Percentiles rank a stretch among this genome's conserved stretches.
Evolutionary conservation across 495 filamentous ascomycete species (phyloP).

Genomic region (Podospora didyma): DNA sequence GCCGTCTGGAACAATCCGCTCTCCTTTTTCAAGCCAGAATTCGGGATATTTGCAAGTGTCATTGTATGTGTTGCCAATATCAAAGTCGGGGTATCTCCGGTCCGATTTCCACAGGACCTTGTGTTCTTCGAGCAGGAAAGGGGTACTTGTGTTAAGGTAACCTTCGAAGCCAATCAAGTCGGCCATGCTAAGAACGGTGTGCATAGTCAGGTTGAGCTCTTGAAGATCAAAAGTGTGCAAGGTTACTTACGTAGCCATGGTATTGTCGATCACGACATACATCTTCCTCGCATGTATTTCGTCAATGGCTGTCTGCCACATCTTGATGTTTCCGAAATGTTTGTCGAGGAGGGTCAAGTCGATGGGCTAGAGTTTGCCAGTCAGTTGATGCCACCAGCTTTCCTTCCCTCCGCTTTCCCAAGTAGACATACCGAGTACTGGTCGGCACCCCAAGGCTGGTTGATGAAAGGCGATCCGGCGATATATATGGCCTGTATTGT

Average conservation of each 20-base stretch:
- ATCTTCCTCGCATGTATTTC: conserved; percentile 64
- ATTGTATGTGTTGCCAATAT: conserved; percentile 55
- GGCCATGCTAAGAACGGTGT: conserved; percentile 46
- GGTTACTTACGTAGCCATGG: conserved; percentile 52
- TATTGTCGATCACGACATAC: conserved; percentile 72
- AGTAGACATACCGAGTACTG: conserved; percentile 45
- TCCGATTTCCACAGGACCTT: conserved; percentile 55
- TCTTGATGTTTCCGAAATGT: conserved; percentile 61
- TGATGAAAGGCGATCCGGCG: conserved; percentile 65
- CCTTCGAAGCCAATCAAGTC: conserved; percentile 67
- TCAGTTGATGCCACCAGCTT: not conserved
- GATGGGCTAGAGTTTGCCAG: conserved; percentile 42
- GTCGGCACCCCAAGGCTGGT: conserved; percentile 67
- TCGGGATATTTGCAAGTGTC: conserved; percentile 58
- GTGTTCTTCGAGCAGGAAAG: conserved; percentile 55
- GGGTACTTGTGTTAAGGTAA: conserved; percentile 61
- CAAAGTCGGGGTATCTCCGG: conserved; percentile 61
- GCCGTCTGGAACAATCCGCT: conserved; percentile 43
- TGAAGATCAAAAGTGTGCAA: not conserved
- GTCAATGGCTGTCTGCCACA: conserved; percentile 60
- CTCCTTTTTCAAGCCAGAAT: conserved; percentile 65
- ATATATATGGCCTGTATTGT: conserved; percentile 58
- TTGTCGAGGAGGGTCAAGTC: conserved; percentile 69
- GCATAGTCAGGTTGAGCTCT: conserved; percentile 8
- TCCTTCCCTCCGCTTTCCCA: too few species aligned